phyloP scores from a whole-genome alignment of 1,284 basidiomycete genomes.

The Austroboletus novae-zelandiae region DNA sequence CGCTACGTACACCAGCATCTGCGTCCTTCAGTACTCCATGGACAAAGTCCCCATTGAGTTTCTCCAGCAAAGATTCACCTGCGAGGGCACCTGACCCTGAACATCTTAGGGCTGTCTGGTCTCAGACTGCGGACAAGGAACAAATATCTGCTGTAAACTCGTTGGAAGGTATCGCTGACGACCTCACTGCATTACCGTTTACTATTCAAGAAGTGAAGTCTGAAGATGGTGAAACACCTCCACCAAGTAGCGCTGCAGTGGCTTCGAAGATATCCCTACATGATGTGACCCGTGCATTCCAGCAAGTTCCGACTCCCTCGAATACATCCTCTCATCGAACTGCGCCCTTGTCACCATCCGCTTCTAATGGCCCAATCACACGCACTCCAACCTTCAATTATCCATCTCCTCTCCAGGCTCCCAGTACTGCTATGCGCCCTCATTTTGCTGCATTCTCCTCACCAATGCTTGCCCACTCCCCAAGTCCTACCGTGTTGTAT shows the following conservation, averaged over 20 bases:
- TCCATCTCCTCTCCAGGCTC: slow-evolving; percentile 37
- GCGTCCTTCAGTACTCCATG: slow-evolving; percentile 47
- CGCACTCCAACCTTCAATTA: slow-evolving; percentile 38
- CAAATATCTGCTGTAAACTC: slow-evolving; percentile 69
- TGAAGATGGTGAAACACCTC: slow-evolving; percentile 75
- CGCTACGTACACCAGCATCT: slow-evolving; percentile 51
- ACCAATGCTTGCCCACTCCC: slow-evolving; percentile 68
- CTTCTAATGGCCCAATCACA: slow-evolving; percentile 44
- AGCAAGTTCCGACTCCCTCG: slow-evolving; percentile 66
- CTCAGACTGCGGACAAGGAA: slow-evolving; percentile 67
- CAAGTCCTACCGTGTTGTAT: slow-evolving; percentile 61
- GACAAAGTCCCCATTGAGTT: slow-evolving; percentile 58
- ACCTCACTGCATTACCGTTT: slow-evolving; percentile 71
- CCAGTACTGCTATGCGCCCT: slow-evolving; percentile 47
- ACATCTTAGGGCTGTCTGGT: slow-evolving; percentile 80
- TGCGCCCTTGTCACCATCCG: slow-evolving; percentile 45
- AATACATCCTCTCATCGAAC: slow-evolving; percentile 42
- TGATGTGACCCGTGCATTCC: slow-evolving; percentile 80
- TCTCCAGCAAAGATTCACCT: slow-evolving; percentile 59
- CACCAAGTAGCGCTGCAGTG: slow-evolving; percentile 50
- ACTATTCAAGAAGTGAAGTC: slow-evolving; percentile 78
- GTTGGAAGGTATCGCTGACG: slow-evolving; percentile 73
- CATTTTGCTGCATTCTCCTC: slow-evolving; percentile 58
- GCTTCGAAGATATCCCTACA: slow-evolving; percentile 74
- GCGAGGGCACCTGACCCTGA: slow-evolving; percentile 71